Evolutionary conservation across 2,329 filamentous ascomycete genomes (phyloP).

Genomic region (Cladophialophora yegresii): DNA sequence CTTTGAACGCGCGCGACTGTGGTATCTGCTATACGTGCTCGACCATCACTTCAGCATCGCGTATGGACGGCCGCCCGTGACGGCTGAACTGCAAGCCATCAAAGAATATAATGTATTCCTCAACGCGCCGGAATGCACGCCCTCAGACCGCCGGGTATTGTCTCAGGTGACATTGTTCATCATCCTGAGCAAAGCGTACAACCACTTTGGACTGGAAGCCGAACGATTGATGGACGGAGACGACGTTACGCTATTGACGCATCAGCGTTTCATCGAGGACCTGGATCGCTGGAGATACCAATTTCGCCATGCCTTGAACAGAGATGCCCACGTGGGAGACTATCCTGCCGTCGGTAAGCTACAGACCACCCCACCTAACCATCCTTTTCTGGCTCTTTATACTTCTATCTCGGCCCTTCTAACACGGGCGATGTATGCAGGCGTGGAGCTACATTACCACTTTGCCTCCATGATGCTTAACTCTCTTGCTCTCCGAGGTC

Average conservation of each 20-base stretch:
- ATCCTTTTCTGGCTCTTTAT: neutral
- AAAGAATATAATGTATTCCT: conserved; percentile 61
- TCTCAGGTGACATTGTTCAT: conserved; percentile 61
- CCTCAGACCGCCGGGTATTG: conserved; percentile 59
- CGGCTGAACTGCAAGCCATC: conserved; percentile 60
- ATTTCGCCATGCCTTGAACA: conserved; percentile 43
- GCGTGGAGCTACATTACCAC: conserved; percentile 56
- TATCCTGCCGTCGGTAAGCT: conserved; percentile 35
- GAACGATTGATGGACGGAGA: conserved; percentile 36
- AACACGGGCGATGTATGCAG: conserved; percentile 36
- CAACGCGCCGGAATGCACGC: conserved; percentile 54
- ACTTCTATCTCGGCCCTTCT: neutral
- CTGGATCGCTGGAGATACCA: conserved; percentile 57
- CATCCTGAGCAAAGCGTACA: conserved; percentile 59
- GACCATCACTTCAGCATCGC: conserved; percentile 67
- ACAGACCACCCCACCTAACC: neutral
- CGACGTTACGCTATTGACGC: conserved; percentile 46
- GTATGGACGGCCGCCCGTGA: conserved; percentile 61
- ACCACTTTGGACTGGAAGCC: conserved; percentile 58
- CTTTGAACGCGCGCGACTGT: conserved; percentile 59
- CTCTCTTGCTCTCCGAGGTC: conserved; percentile 46
- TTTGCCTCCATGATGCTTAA: conserved; percentile 58
- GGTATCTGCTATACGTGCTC: conserved; percentile 66
- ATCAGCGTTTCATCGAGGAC: conserved; percentile 50
- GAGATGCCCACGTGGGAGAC: conserved; percentile 35